Base-by-base conservation (phyloP, 768 basidiomycete genomes). In the Podaxis pistillaris region DNA sequence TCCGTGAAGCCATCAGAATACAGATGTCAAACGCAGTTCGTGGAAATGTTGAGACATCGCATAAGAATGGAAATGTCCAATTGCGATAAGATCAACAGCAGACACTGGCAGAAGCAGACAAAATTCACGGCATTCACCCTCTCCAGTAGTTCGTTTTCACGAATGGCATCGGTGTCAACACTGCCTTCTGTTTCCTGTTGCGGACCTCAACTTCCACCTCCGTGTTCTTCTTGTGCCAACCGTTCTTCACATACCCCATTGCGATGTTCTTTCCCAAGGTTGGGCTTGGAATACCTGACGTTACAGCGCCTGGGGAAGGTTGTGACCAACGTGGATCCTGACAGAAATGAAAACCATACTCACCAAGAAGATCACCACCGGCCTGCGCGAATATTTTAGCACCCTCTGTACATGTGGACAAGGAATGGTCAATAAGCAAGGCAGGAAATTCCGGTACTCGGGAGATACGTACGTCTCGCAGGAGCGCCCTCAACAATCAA, bases 271-370 rank as follows among this genome's bases (percentile, higher is more conserved):
- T 88, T 1, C 85, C 86, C 2, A 94, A 79, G 1, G 93, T 90
- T 0, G 96, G 96, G 0, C 94, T 94, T 13, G 97, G 97, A 65
- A 98, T 97, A 51, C 96, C 97, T 0, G 95, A 98, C 0, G 96
- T 99, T 51, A 98, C 84, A 12, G 75, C 71, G 38, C 94, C 93
- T 86, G 37, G 41, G 46, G 12, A 17, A 33, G 33, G 44, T 50
- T 55, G 17, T 64, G 50, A 54, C 46, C 26, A 58, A 40, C 24
- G 12, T 58, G 22, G 28, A n/a, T 51, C 30, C 22, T 11, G 28
- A 26, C 15, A 11, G 33, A 17, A 28, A 24, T 26, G 52, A 28
- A 36, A 36, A 65, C 56, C 44, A 66, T 56, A 19, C 47, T 63
- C 58, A 66, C 53, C 37, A 15, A 41, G 19, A 15, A 56, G 68